These are phyloP conservation scores for Hypoxylon crocopeplum DNA, from an alignment of 495 filamentous ascomycete genomes.

Conservation along the genomic window DNA sequence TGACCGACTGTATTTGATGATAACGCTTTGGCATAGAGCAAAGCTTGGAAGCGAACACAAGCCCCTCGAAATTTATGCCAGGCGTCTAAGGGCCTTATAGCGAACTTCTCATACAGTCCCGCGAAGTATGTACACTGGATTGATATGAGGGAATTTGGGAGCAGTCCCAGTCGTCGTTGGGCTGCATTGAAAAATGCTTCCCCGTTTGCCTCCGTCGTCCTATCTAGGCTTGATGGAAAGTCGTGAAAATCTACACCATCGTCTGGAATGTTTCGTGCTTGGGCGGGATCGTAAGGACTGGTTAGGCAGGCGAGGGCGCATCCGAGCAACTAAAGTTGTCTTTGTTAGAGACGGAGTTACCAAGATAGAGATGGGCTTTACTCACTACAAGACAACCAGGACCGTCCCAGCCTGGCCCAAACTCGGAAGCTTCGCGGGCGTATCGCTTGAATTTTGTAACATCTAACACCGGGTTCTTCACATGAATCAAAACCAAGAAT, in stretches of 20 bases:
- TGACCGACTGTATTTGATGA: too few species aligned
- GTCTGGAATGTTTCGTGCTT: neutral
- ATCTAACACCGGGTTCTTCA: too few species aligned
- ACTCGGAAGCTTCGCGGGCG: conserved; percentile 1
- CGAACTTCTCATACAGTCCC: too few species aligned
- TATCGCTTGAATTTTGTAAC: neutral
- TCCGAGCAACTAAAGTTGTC: too few species aligned
- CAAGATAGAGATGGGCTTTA: neutral
- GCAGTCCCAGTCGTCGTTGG: neutral
- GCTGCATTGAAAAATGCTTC: neutral
- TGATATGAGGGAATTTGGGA: neutral
- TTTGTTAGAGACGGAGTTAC: neutral
- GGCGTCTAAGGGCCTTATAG: too few species aligned
- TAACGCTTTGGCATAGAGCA: too few species aligned
- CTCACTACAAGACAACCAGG: conserved; percentile 15
- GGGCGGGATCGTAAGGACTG: neutral
- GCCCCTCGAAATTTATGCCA: too few species aligned
- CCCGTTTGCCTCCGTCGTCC: neutral
- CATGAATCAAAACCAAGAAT: conserved; percentile 1
- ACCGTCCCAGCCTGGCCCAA: conserved; percentile 14
- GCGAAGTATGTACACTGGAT: neutral
- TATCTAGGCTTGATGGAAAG: too few species aligned
- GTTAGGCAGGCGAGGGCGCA: neutral
- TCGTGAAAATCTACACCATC: too few species aligned
- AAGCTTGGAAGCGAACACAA: too few species aligned